A percentile compares a stretch with the other conserved stretches of the same genome.
These are phyloP conservation scores for Dothideomycetidae sp. DNA, from an alignment of 2,329 filamentous ascomycete species.

Conservation along the genomic window DNA sequence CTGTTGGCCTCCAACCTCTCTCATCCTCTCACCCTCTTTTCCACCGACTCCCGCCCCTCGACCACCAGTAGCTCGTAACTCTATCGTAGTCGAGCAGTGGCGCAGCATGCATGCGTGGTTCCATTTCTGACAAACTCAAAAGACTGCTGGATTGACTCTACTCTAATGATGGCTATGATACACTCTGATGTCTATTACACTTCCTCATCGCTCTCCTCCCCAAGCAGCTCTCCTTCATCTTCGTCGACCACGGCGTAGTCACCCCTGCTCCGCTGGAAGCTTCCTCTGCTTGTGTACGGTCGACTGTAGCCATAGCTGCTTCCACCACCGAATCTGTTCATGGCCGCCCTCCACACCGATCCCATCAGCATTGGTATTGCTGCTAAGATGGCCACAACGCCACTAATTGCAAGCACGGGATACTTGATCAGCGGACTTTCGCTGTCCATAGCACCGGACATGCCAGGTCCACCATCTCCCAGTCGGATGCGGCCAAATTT, in stretches of 20 bases:
- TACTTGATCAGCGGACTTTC: conserved; percentile 69
- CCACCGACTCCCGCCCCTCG: no score
- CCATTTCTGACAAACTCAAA: no score
- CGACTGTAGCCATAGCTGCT: conserved; percentile 41
- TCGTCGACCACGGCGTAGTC: conserved; percentile 83
- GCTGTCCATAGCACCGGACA: conserved; percentile 41
- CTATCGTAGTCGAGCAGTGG: no score
- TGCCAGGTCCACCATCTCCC: conserved; percentile 43
- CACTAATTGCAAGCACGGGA: conserved; percentile 41
- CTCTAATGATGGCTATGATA: no score
- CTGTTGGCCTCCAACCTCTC: no score
- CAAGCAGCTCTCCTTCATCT: conserved; percentile 86
- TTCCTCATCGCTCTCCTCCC: conserved; percentile 88
- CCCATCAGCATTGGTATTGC: conserved; percentile 52
- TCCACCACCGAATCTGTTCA: conserved; percentile 36
- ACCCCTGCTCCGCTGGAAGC: conserved; percentile 73
- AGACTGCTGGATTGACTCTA: no score
- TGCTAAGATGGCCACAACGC: conserved; percentile 40
- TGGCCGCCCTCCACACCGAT: conserved; percentile 56
- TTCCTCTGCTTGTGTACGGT: conserved; percentile 75
- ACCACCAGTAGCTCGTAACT: no score
- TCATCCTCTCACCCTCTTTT: no score
- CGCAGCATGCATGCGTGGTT: no score
- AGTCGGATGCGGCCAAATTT: conserved; percentile 85
- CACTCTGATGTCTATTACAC: no score